Evolutionary conservation across 768 basidiomycete genomes (phyloP).

Genomic region (Cyclocybe aegerita): DNA sequence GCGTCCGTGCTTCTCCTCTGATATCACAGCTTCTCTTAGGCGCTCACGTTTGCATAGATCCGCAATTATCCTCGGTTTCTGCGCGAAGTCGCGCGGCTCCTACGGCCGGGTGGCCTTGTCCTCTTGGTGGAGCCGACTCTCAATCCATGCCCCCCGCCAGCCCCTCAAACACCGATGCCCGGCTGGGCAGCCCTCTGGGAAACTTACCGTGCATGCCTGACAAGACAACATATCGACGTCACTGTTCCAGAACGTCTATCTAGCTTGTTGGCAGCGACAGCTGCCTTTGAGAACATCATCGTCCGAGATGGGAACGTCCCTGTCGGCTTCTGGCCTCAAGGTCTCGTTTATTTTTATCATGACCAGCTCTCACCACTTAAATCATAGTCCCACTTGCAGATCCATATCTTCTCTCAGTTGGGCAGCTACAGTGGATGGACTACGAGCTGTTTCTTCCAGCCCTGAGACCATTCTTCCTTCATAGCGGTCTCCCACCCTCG

Average conservation of each 20-base stretch:
- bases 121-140: constrained; percentile 65
- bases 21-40: constrained; percentile 8
- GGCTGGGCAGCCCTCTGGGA: constrained; percentile 70
- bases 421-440: constrained; percentile 74
- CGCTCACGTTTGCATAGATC: constrained; percentile 41
- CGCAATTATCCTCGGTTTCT: constrained; percentile 60
- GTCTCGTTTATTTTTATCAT: constrained; percentile 28
- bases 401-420: constrained; percentile 56
- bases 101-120: constrained; percentile 70
- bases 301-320: constrained; percentile 60
- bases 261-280: constrained; percentile 45
- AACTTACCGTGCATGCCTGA: constrained; percentile 56
- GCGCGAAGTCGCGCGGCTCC: constrained; percentile 60
- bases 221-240: constrained; percentile 51
- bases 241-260: constrained; percentile 57
- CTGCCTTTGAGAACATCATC: constrained; percentile 56
- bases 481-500: constrained; percentile 49
- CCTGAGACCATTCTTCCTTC: constrained; percentile 57
- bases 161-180: constrained; percentile 19
- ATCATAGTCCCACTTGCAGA: constrained; percentile 34
- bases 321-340: constrained; percentile 68
- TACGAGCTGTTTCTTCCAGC: constrained; percentile 66
- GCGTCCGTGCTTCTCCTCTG: constrained; percentile 39
- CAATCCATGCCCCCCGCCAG: constrained; percentile 33
- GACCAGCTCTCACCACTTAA: constrained; percentile 2